Evolutionary conservation across 108 stramenopile genomes (phyloP), one percentile per base, ranked within the genome.

Genomic region (Cylindrotheca closterium): DNA sequence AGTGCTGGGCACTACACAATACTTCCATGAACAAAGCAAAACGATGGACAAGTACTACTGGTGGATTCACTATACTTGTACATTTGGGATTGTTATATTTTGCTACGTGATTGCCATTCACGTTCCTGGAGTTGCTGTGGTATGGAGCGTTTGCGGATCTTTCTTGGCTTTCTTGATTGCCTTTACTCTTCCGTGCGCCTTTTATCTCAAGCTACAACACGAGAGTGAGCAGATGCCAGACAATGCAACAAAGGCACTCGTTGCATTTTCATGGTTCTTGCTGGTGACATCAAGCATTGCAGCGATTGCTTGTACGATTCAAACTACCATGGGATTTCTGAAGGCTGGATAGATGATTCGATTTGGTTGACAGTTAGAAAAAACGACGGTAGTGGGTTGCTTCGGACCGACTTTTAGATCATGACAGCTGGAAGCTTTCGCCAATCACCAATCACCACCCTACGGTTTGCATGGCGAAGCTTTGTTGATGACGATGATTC

Each of bases 81-180:
- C 87, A 8, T 65, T 87, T n/a, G 25, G 63, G 19, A 85, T 91
- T 32, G 55, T 82, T 22, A 21, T 49, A 3, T 24, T 64, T 1
- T 81, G 77, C 47, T 86, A 77, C 51, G 29, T 74, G 18, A 75
- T 78, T 2, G 85, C 90, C 17, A 65, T 77, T 1, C 47, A 37
- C 4, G 84, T 76, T 46, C 78, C 83, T 23, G 87, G 90, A 22
- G 90, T 88, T 29, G 82, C 80, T 8, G 51, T 71, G 8, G 85
- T 91, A 23, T 91, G 90, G 90, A 68, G 70, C 47, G 62, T 91
- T 47, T 71, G 71, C 51, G 87, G 90, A 24, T 84, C 80, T 21
- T 73, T 65, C 51, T 65, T 88, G 81, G 85, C 80, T 2, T 82
- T 86, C 60, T 22, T 83, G 1, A 85, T 91, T 52, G 66, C 80